phyloP scores from a whole-genome alignment of 1,284 basidiomycete species.

The Xerocomus amazonicus region DNA sequence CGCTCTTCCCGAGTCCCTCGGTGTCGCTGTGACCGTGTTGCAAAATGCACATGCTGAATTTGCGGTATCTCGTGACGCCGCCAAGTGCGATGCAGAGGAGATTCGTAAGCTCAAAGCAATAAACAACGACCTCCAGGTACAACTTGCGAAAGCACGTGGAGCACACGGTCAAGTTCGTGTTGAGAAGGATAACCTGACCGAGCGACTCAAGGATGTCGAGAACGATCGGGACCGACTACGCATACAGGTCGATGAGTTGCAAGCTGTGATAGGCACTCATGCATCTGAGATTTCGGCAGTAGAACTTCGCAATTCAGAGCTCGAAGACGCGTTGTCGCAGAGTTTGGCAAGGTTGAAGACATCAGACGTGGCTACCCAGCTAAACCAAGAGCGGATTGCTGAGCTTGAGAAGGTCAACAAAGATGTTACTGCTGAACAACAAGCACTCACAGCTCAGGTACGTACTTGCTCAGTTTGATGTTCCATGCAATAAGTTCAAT shows the following conservation, averaged over 20 bases:
- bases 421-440: constrained; percentile 52
- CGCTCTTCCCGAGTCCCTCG: constrained; percentile 55
- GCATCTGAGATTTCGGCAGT: constrained; percentile 45
- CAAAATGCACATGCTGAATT: constrained; percentile 63
- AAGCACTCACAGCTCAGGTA: constrained; percentile 57
- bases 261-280: constrained; percentile 43
- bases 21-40: constrained; percentile 50
- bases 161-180: constrained; percentile 75
- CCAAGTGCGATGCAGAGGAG: constrained; percentile 64
- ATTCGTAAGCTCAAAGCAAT: constrained; percentile 48
- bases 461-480: constrained; percentile 16
- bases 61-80: constrained; percentile 48
- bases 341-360: constrained; percentile 65
- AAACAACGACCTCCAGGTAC: constrained; percentile 65
- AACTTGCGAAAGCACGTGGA: constrained; percentile 69
- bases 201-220: constrained; percentile 59
- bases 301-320: constrained; percentile 55
- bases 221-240: constrained; percentile 59
- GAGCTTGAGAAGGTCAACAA: constrained; percentile 58
- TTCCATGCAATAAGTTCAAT: background rate
- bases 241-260: constrained; percentile 51
- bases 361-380: constrained; percentile 62
- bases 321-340: constrained; percentile 65
- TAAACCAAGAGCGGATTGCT: constrained; percentile 53
- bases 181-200: constrained; percentile 68